These are phyloP conservation scores for sunflower (Helianthus annuus) DNA, from an alignment of 129 eudicot genomes.

Conservation along the genomic window DNA sequence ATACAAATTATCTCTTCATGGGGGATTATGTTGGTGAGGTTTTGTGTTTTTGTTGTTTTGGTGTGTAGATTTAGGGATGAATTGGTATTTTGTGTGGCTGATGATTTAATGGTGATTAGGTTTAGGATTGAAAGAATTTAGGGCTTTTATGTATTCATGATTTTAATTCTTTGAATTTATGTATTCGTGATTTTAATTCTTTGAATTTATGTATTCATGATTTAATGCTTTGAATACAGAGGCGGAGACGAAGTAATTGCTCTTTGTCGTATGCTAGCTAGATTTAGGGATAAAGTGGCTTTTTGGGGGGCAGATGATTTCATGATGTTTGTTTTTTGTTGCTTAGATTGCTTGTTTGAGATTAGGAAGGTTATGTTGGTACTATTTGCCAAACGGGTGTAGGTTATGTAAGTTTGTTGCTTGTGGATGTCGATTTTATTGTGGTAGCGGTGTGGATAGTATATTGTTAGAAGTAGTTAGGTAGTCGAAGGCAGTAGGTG, in stretches of 20 bases:
- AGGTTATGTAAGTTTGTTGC: constrained; percentile 11
- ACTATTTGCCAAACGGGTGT: neutral
- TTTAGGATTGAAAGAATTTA: too few relatives aligned
- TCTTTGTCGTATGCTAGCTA: neutral
- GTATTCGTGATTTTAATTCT: too few relatives aligned
- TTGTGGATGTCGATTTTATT: neutral
- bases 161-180: too few relatives aligned
- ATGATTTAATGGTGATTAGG: too few relatives aligned
- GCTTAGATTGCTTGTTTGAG: constrained; percentile 1
- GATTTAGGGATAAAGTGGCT: constrained; percentile 13
- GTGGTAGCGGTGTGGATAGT: neutral
- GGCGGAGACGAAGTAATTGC: too few relatives aligned
- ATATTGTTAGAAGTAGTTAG: neutral
- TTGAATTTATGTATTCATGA: too few relatives aligned
- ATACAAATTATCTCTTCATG: constrained; percentile 92
- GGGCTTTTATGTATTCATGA: too few relatives aligned
- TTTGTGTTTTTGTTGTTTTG: neutral
- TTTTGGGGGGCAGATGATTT: neutral
- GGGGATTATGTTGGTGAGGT: constrained; percentile 85
- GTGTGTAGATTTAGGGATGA: too few relatives aligned
- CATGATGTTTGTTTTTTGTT: neutral
- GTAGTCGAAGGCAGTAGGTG: too few relatives aligned
- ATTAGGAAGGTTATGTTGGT: neutral
- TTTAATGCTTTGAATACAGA: too few relatives aligned
- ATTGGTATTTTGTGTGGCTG: too few relatives aligned